Conservation (phyloP, 805 yeast genomes). For the Pichia ethanolica region DNA sequence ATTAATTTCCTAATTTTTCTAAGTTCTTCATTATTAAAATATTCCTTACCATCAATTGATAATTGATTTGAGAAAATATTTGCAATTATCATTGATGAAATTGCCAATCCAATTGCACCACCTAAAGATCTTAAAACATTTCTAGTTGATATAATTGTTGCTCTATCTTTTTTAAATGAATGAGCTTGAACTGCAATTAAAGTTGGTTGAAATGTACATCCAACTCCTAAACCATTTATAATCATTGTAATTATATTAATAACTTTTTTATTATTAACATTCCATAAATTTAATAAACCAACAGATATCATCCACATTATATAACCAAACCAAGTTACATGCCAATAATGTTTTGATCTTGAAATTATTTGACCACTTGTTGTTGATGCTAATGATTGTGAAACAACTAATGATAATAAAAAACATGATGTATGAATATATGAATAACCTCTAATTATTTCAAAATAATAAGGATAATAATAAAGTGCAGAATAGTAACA, state of each 20-base stretch:
- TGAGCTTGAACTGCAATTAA: constrained; percentile 52
- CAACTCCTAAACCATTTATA: constrained; percentile 38
- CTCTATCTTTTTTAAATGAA: constrained; percentile 42
- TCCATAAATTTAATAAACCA: constrained; percentile 22
- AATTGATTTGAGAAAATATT: constrained; percentile 14
- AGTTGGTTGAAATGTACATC: constrained; percentile 47
- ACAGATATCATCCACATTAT: constrained; percentile 35
- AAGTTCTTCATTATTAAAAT: not conserved
- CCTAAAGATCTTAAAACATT: constrained; percentile 53
- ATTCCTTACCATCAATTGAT: not conserved
- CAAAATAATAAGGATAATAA: constrained; percentile 43
- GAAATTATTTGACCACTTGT: constrained; percentile 40
- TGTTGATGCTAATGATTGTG: constrained; percentile 36
- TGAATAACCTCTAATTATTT: constrained; percentile 35
- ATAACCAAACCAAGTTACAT: constrained; percentile 33
- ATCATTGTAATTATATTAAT: constrained; percentile 29
- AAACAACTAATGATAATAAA: constrained; percentile 37
- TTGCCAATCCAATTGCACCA: constrained; percentile 54
- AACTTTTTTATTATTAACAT: constrained; percentile 27
- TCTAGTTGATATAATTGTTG: constrained; percentile 51
- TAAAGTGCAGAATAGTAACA: constrained; percentile 39
- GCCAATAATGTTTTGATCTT: constrained; percentile 34
- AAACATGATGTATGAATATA: constrained; percentile 35
- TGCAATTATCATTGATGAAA: constrained; percentile 26
- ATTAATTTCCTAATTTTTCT: not conserved